Evolutionary conservation across 106 monocot species (phyloP).

Genomic region (Dendrobium catenatum): DNA sequence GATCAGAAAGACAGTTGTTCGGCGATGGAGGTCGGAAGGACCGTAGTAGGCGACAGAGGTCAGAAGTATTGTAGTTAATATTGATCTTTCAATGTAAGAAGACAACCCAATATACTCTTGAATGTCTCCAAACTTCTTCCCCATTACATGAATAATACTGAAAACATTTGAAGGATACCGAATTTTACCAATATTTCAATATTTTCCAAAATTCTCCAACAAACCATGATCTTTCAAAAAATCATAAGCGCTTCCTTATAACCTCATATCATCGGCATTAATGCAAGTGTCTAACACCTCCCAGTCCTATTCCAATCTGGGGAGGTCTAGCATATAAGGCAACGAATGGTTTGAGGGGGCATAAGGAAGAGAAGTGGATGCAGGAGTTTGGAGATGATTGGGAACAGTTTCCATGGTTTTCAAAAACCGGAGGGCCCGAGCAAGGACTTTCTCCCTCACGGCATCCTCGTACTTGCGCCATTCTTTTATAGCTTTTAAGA

Average conservation of each 20-base stretch:
- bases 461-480: constrained; percentile 98
- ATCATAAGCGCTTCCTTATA: constrained; percentile 67
- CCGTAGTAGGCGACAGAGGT: too few relatives aligned
- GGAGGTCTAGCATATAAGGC: constrained; percentile 8
- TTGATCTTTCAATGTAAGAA: background rate
- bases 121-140: background rate
- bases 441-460: constrained; percentile 83
- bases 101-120: background rate
- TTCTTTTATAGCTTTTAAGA: constrained; percentile 29
- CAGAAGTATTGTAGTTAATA: too few relatives aligned
- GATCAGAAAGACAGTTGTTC: too few relatives aligned
- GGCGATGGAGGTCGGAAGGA: too few relatives aligned
- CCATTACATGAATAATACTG: background rate
- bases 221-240: constrained; percentile 67
- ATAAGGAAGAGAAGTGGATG: constrained; percentile 10
- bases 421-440: constrained; percentile 79
- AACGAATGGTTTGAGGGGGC: background rate
- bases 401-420: constrained; percentile 34
- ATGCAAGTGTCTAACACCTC: constrained; percentile 92
- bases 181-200: constrained; percentile 59
- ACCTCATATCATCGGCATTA: constrained; percentile 92
- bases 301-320: constrained; percentile 73
- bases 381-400: background rate
- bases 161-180: background rate
- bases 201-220: constrained; percentile 70